Conservation (phyloP, 768 basidiomycete species). For the Psilocybe subaeruginosa region DNA sequence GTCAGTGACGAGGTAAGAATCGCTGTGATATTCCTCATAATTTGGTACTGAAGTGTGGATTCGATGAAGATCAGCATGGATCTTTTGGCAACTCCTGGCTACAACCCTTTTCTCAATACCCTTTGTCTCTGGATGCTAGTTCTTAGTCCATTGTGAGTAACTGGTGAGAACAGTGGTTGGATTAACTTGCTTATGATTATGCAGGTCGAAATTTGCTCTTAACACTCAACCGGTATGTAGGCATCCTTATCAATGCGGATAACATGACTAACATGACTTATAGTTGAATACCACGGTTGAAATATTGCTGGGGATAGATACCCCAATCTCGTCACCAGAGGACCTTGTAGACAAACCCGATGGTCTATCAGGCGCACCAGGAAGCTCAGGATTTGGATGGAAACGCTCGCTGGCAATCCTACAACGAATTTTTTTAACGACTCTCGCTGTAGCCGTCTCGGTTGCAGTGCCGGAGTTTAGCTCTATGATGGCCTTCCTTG, state of each 20-base stretch:
- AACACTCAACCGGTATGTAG: slow-evolving; percentile 73
- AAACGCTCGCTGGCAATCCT: slow-evolving; percentile 47
- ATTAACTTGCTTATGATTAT: slow-evolving; percentile 11
- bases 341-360: slow-evolving; percentile 39
- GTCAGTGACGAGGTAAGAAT: slow-evolving; percentile 76
- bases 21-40: background rate
- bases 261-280: background rate
- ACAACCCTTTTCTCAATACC: slow-evolving; percentile 70
- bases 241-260: background rate
- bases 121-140: slow-evolving; percentile 88
- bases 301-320: slow-evolving; percentile 70
- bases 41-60: background rate
- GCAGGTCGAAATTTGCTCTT: slow-evolving; percentile 86
- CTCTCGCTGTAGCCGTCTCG: slow-evolving; percentile 67
- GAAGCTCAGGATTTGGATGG: slow-evolving; percentile 29
- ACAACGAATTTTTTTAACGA: slow-evolving; percentile 62
- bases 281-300: slow-evolving; percentile 86
- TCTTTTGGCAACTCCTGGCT: slow-evolving; percentile 72
- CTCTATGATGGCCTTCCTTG: slow-evolving; percentile 86
- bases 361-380: slow-evolving; percentile 30
- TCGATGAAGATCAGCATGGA: slow-evolving; percentile 75
- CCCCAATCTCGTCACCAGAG: slow-evolving; percentile 37
- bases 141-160: slow-evolving; percentile 67
- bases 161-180: background rate
- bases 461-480: slow-evolving; percentile 82